These are phyloP conservation scores for Fusarium austroafricanum DNA, from an alignment of 2,329 filamentous ascomycete species.

Conservation along the genomic window DNA sequence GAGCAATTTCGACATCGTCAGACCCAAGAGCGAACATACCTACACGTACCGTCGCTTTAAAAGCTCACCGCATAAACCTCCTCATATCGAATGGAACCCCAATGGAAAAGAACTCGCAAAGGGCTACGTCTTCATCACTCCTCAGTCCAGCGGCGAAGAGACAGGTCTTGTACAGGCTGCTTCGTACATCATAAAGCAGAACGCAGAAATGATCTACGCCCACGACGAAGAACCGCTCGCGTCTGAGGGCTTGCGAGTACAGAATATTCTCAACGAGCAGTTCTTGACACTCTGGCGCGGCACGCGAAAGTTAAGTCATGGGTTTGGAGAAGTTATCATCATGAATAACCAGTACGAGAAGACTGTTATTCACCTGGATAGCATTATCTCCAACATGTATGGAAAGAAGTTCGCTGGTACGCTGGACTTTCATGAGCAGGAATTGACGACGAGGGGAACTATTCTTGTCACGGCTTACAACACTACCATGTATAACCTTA, in stretches of 20 bases:
- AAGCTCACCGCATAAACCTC: slow-evolving; percentile 41
- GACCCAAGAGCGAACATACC: slow-evolving; percentile 11
- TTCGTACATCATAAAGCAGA: slow-evolving; percentile 42
- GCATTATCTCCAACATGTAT: slow-evolving; percentile 5
- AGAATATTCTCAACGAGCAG: slow-evolving; percentile 46
- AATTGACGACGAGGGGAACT: slow-evolving; percentile 37
- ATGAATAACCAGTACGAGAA: slow-evolving; percentile 47
- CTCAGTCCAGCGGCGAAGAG: slow-evolving; percentile 15
- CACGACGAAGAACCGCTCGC: slow-evolving; percentile 27
- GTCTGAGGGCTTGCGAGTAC: slow-evolving; percentile 44
- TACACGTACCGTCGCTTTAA: slow-evolving; percentile 43
- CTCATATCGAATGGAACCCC: slow-evolving; percentile 30
- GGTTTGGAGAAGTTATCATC: slow-evolving; percentile 49
- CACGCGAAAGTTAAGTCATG: slow-evolving; percentile 42
- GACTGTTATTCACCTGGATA: slow-evolving; percentile 21
- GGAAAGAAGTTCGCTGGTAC: not conserved
- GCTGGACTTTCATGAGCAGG: slow-evolving; percentile 43
- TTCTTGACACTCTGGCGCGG: slow-evolving; percentile 50
- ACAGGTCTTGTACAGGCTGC: slow-evolving; percentile 26
- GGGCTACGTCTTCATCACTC: slow-evolving; percentile 46
- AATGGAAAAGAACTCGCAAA: slow-evolving; percentile 38
- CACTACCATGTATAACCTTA: slow-evolving; percentile 33
- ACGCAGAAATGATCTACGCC: slow-evolving; percentile 48
- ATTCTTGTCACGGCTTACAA: slow-evolving; percentile 45
- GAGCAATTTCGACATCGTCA: slow-evolving; percentile 35